phyloP scores from a whole-genome alignment of 345 rosid species.

The Eutrema heterophyllum region DNA sequence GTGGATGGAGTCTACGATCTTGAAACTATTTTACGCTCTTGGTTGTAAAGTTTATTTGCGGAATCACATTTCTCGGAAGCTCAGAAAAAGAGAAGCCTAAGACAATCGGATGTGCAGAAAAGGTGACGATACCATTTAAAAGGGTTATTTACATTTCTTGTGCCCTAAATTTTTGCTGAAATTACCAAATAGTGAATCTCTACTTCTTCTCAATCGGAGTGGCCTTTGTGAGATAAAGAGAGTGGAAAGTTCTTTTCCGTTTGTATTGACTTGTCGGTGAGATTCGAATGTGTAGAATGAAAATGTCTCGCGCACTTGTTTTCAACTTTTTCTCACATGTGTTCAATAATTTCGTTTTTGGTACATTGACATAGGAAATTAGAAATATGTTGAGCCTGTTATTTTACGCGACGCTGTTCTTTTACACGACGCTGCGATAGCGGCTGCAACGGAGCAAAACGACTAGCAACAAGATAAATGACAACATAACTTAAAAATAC shows the following conservation, averaged over 20 bases:
- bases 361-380: not conserved
- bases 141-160: not conserved
- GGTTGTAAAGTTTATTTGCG: slow-evolving; percentile 1
- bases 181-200: not conserved
- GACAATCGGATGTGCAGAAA: slow-evolving; percentile 25
- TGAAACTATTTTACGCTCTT: slow-evolving; percentile 24
- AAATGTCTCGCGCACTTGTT: not conserved
- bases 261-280: not conserved
- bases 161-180: slow-evolving; percentile 16
- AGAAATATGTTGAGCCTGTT: not conserved
- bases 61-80: slow-evolving; percentile 9
- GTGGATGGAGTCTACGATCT: slow-evolving; percentile 75
- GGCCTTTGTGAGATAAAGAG: not conserved
- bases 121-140: not conserved
- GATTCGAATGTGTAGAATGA: not conserved
- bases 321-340: not conserved
- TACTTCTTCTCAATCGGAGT: not conserved
- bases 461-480: too few species aligned
- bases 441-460: too few species aligned
- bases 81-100: slow-evolving; percentile 1
- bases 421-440: too few species aligned
- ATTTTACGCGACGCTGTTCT: too few species aligned
- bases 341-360: not conserved
- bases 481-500: too few species aligned
- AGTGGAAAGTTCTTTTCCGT: not conserved